Evolutionary conservation across 208 protist species (phyloP), one percentile per base, ranked within the genome.

Genomic region (Wallacemonas collosoma): DNA sequence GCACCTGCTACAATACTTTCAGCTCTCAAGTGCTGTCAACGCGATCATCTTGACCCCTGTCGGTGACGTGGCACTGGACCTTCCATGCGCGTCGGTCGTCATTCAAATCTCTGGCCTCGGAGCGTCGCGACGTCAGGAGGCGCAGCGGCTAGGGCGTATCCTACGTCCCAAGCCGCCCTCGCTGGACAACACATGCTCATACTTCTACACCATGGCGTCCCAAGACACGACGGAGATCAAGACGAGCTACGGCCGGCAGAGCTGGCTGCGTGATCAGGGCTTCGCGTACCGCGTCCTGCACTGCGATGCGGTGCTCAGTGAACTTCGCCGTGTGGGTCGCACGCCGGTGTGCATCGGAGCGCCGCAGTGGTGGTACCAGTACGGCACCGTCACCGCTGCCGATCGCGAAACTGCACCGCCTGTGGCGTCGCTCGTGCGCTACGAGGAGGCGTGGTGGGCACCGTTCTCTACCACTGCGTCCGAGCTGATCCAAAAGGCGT

Each of bases 31-130:
- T 17, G 66, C 83, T 1, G 80, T 97, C 11, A 98, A 99, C 57
- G 97, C 93, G 6, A 93, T 99, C 56, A 99, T 99, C 77, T 93
- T 99, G 48, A 99, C 95, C 0, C 91, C 90, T 26, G 93, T 99
- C 11, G 98, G 98, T 43, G 99, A 99, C 83, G 98, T 95, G 38
- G 96, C 97, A 11, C 93, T 99, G 40, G 98, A 99, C 75, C 79
- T 99, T 43, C 99, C 99, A 36, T 97, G 98, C 44, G 99, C 99
- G 0, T 99, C 98, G 41, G 99, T 99, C n/a, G 93, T 99, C 55
- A 99, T 99, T 71, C 98, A 99, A 72, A 91, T 99, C 57, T 98
- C 97, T 26, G 98, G 97, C 15, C 95, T 99, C 45, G 98, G 97
- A 48, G 97, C 95, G 1, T 97, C 96, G 9, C 88, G 98, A 14